A percentile compares a stretch with the other conserved stretches of the same genome.
Evolutionary conservation across 2,329 filamentous ascomycete genomes (phyloP).

Genomic region (Aschersonia sp.): DNA sequence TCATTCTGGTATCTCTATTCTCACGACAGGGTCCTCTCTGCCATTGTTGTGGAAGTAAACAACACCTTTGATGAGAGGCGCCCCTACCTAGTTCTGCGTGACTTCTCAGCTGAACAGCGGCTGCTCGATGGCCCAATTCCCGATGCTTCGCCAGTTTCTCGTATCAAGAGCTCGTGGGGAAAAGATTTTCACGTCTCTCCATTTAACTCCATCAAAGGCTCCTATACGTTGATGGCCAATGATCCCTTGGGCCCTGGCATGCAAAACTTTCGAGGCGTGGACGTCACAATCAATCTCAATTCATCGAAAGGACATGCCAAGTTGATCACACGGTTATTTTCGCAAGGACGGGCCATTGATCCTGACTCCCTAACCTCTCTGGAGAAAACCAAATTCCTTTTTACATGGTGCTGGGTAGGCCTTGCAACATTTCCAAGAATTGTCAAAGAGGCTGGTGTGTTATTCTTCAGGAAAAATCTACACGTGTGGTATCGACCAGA

Average conservation of each 20-base stretch:
- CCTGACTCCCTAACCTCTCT: slow-evolving; percentile 26
- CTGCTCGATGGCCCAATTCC: slow-evolving; percentile 1
- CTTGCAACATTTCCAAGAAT: slow-evolving; percentile 53
- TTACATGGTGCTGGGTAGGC: slow-evolving; percentile 52
- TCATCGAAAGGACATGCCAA: slow-evolving; percentile 48
- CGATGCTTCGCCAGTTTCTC: slow-evolving; percentile 1
- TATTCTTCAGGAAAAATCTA: slow-evolving; percentile 42
- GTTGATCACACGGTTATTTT: slow-evolving; percentile 45
- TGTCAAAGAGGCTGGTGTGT: slow-evolving; percentile 38
- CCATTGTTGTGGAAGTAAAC: slow-evolving; percentile 60
- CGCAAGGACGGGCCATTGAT: slow-evolving; percentile 33
- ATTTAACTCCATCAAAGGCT: slow-evolving; percentile 50
- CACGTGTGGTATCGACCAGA: slow-evolving; percentile 54
- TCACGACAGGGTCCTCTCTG: slow-evolving; percentile 36
- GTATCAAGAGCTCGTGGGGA: slow-evolving; percentile 37
- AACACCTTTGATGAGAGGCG: slow-evolving; percentile 63
- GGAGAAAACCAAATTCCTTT: slow-evolving; percentile 32
- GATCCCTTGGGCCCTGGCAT: slow-evolving; percentile 27
- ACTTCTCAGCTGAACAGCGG: slow-evolving; percentile 11
- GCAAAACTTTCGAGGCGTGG: slow-evolving; percentile 26
- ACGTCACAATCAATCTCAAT: slow-evolving; percentile 45
- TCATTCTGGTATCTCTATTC: slow-evolving; percentile 73
- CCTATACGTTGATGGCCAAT: slow-evolving; percentile 33
- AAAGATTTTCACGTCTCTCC: slow-evolving; percentile 70
- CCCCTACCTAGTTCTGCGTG: slow-evolving; percentile 14